Evolutionary conservation across 1,284 basidiomycete species (phyloP).

Genomic region (Ustilago cynodontis): DNA sequence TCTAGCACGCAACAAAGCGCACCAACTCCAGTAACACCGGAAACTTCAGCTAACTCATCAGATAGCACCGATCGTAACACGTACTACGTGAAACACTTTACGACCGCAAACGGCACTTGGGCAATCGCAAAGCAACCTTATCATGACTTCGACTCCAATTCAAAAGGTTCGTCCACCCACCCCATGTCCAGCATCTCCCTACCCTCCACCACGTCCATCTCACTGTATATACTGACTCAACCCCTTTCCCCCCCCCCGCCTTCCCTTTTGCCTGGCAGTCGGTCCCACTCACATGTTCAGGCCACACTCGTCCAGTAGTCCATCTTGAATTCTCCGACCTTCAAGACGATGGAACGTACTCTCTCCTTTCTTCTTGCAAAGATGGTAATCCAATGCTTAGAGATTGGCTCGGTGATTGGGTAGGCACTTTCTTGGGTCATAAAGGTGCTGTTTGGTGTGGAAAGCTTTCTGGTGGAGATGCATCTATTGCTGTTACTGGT

Average conservation of each 20-base stretch:
- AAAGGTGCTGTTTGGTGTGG: slow-evolving; percentile 99
- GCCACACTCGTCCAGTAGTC: slow-evolving; percentile 82
- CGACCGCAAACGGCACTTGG: too few species aligned
- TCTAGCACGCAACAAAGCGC: too few species aligned
- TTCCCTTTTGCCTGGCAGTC: slow-evolving; percentile 28
- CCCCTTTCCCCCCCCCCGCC: neutral
- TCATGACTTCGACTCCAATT: slow-evolving; percentile 38
- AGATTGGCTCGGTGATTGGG: slow-evolving; percentile 86
- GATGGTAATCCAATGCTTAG: slow-evolving; percentile 69
- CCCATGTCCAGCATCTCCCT: too few species aligned
- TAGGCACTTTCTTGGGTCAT: slow-evolving; percentile 96
- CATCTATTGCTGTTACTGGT: slow-evolving; percentile 85
- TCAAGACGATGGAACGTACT: slow-evolving; percentile 73
- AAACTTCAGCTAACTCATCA: too few species aligned
- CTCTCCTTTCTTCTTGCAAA: slow-evolving; percentile 68
- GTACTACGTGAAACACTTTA: neutral
- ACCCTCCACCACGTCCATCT: neutral
- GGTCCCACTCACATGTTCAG: slow-evolving; percentile 73
- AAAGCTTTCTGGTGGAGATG: slow-evolving; percentile 81
- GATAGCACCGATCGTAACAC: neutral
- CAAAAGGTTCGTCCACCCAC: slow-evolving; percentile 29
- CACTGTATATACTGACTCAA: neutral
- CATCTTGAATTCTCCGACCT: slow-evolving; percentile 91
- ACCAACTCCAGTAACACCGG: too few species aligned
- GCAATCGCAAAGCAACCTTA: neutral